These are phyloP conservation scores for Ustilago loliicola DNA, from an alignment of 1,284 basidiomycete genomes.

Conservation along the genomic window DNA sequence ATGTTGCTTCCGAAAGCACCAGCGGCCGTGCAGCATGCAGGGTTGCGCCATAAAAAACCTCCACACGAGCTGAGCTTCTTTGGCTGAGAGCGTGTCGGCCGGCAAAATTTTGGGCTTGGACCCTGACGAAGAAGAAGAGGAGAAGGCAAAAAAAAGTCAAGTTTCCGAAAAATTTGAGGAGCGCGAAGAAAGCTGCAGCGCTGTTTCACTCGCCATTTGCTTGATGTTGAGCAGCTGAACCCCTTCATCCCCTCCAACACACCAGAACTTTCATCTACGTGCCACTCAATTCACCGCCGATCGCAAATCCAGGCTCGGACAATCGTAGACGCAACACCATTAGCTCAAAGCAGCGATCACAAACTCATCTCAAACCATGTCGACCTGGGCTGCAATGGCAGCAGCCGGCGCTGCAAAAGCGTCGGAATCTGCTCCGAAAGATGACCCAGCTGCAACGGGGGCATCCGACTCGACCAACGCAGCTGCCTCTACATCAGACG, in stretches of 20 bases:
- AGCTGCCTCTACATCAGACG: constrained; percentile 27
- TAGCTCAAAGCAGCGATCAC: neutral
- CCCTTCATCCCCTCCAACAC: neutral
- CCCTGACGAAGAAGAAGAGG: constrained; percentile 11
- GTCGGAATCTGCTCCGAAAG: constrained; percentile 24
- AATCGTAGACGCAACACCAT: neutral
- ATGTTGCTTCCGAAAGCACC: neutral
- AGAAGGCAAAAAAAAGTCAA: constrained; percentile 8
- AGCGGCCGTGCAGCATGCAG: constrained; percentile 9
- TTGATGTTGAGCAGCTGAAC: neutral
- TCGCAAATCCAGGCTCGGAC: neutral
- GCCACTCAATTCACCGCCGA: neutral
- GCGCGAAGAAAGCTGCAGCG: neutral
- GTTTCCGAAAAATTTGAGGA: constrained; percentile 19
- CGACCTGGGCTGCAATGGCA: constrained; percentile 50
- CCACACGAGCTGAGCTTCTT: constrained; percentile 10
- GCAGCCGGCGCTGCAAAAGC: constrained; percentile 34
- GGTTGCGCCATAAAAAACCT: constrained; percentile 13
- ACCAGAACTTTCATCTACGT: too few relatives aligned
- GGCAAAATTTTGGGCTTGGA: constrained; percentile 21
- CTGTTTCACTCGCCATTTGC: neutral
- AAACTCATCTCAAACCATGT: constrained; percentile 10
- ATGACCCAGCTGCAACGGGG: constrained; percentile 5
- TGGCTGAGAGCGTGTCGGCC: constrained; percentile 20
- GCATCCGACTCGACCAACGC: constrained; percentile 12